Evolutionary conservation across 2,329 filamentous ascomycete species (phyloP).

Genomic region (Sporothrix sp.): DNA sequence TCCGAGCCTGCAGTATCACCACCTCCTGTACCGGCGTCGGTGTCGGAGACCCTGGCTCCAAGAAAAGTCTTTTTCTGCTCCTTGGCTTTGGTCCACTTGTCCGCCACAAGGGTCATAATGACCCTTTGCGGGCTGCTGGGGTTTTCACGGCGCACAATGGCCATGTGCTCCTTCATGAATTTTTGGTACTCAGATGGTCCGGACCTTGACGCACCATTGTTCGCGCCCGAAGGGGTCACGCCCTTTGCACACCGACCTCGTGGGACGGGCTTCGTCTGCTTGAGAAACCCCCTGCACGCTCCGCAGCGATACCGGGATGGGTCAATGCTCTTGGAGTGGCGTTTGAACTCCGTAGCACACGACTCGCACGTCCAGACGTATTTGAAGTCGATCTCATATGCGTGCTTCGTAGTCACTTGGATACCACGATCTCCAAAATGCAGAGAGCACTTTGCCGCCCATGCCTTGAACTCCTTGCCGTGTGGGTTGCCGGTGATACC

Average conservation of each 20-base stretch:
- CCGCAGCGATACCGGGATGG: slow-evolving; percentile 63
- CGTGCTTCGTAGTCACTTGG: slow-evolving; percentile 80
- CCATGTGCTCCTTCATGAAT: slow-evolving; percentile 60
- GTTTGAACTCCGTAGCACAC: slow-evolving; percentile 65
- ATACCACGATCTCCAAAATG: slow-evolving; percentile 55
- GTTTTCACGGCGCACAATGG: slow-evolving; percentile 45
- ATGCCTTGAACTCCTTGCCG: slow-evolving; percentile 21
- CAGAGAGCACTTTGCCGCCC: slow-evolving; percentile 31
- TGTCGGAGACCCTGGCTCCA: slow-evolving; percentile 14
- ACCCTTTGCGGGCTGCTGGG: slow-evolving; percentile 52
- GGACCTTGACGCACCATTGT: slow-evolving; percentile 5
- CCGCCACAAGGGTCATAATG: slow-evolving; percentile 58
- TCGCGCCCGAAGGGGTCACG: neutral
- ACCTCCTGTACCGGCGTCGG: neutral
- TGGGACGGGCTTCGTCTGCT: slow-evolving; percentile 73
- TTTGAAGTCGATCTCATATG: slow-evolving; percentile 84
- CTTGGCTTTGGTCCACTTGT: slow-evolving; percentile 46
- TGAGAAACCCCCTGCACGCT: slow-evolving; percentile 57
- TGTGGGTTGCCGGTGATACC: slow-evolving; percentile 29
- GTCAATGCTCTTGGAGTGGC: slow-evolving; percentile 82
- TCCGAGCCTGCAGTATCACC: neutral
- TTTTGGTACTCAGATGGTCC: slow-evolving; percentile 35
- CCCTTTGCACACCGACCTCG: slow-evolving; percentile 28
- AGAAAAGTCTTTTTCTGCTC: neutral
- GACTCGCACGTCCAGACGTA: slow-evolving; percentile 71